Percentiles rank a stretch among this genome's conserved stretches.
phyloP scores from a whole-genome alignment of 176 grass and related monocot species.

The Cymbopogon citratus region DNA sequence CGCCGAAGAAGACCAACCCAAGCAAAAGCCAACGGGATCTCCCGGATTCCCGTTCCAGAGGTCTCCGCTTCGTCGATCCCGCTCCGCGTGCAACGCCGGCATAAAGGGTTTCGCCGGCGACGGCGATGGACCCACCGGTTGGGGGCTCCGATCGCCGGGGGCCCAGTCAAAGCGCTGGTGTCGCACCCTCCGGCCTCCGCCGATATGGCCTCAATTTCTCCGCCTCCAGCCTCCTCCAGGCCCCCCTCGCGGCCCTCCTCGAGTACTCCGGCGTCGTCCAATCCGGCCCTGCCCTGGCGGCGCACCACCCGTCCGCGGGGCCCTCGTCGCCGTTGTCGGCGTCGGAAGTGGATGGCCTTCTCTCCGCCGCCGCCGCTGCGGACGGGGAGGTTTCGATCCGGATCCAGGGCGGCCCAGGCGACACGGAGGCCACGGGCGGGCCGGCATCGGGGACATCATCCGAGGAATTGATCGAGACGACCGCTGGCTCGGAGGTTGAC shows the following conservation, averaged over 20 bases:
- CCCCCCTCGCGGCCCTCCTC: constrained; percentile 70
- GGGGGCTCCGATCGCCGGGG: constrained; percentile 43
- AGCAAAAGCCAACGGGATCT: constrained; percentile 16
- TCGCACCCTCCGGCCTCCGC: constrained; percentile 27
- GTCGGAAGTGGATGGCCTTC: constrained; percentile 25
- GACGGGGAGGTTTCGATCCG: constrained; percentile 87
- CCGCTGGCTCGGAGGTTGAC: constrained; percentile 31
- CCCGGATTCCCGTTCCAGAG: constrained; percentile 35
- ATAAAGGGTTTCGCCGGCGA: constrained; percentile 5
- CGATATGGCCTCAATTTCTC: constrained; percentile 76
- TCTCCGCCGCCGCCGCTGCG: constrained; percentile 32
- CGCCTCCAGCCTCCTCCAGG: constrained; percentile 75
- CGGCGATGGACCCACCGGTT: constrained; percentile 47
- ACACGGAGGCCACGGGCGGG: constrained; percentile 32
- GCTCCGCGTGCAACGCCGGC: constrained; percentile 25
- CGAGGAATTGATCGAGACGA: constrained; percentile 32
- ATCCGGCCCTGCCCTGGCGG: constrained; percentile 14
- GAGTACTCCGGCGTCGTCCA: constrained; percentile 91
- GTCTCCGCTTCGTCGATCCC: constrained; percentile 19
- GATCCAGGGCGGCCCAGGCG: constrained; percentile 65
- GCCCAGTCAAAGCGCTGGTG: constrained; percentile 1
- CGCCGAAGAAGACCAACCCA: constrained; percentile 15
- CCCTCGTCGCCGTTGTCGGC: constrained; percentile 19
- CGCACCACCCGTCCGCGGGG: constrained; percentile 18
- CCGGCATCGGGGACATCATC: constrained; percentile 8